phyloP scores from a whole-genome alignment of 768 basidiomycete genomes.

The Lactarius indigo region DNA sequence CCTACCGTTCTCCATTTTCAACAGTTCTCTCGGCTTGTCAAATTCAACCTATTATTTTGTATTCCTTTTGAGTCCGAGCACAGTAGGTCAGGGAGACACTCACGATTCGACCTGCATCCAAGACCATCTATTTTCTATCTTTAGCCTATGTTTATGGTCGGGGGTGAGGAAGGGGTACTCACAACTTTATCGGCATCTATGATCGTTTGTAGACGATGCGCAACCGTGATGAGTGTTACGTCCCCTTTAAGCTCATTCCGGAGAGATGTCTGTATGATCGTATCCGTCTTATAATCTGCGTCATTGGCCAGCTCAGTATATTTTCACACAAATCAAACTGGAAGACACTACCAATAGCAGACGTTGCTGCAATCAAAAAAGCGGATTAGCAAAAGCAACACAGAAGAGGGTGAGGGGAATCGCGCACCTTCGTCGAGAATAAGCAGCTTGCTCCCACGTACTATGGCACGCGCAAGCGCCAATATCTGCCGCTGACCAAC shows the following conservation, averaged over 20 bases:
- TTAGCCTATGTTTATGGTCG: background rate
- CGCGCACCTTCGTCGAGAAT: conserved; percentile 52
- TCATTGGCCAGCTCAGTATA: background rate
- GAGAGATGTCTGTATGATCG: conserved; percentile 53
- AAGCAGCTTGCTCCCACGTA: conserved; percentile 53
- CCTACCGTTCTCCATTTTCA: conserved; percentile 35
- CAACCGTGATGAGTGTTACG: conserved; percentile 54
- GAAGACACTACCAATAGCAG: conserved; percentile 38
- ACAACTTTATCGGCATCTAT: conserved; percentile 62
- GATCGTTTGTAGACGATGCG: conserved; percentile 56
- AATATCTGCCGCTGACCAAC: conserved; percentile 61
- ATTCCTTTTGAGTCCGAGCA: background rate
- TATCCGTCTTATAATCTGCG: conserved; percentile 54
- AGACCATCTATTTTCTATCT: conserved; percentile 36
- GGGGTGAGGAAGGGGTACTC: conserved; percentile 5
- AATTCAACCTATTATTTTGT: conserved; percentile 37
- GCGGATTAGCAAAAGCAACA: background rate
- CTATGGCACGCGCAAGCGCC: conserved; percentile 55
- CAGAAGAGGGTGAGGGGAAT: background rate
- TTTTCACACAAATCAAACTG: too few relatives aligned
- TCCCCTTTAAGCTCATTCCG: conserved; percentile 41
- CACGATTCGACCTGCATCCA: conserved; percentile 41
- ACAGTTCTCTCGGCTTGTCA: conserved; percentile 42
- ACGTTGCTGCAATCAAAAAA: conserved; percentile 36
- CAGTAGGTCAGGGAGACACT: too few relatives aligned